Evolutionary conservation across 345 rosid species (phyloP).

Genomic region (Zanthoxylum bungeanum): DNA sequence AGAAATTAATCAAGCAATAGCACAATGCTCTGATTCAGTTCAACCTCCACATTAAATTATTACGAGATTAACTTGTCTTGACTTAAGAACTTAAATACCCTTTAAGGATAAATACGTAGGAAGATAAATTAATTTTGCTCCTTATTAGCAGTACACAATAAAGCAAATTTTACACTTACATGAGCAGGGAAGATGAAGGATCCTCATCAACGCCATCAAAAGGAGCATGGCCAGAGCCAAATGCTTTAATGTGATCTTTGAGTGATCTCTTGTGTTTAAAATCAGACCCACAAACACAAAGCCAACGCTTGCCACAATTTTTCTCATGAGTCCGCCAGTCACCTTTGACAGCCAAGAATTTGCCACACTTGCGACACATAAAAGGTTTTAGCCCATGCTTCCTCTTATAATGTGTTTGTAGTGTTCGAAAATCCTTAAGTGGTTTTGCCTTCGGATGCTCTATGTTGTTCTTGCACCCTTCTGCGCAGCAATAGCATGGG

Average conservation of each 20-base stretch:
- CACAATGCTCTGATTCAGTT: background rate
- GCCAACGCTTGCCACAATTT: conserved; percentile 92
- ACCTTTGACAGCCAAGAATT: conserved; percentile 76
- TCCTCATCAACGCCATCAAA: conserved; percentile 30
- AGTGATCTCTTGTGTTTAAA: conserved; percentile 94
- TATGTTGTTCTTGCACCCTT: conserved; percentile 84
- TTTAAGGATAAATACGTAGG: background rate
- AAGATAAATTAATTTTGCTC: background rate
- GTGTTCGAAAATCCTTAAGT: conserved; percentile 76
- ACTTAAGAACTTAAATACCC: background rate
- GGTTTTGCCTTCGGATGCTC: conserved; percentile 73
- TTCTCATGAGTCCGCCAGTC: conserved; percentile 95
- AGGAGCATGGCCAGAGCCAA: conserved; percentile 60
- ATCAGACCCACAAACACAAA: conserved; percentile 81
- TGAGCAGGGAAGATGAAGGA: conserved; percentile 24
- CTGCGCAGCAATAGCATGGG: conserved; percentile 84
- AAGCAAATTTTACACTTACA: conserved; percentile 6
- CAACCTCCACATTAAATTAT: background rate
- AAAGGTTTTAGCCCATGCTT: conserved; percentile 74
- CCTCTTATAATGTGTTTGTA: conserved; percentile 87
- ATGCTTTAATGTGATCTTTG: conserved; percentile 74
- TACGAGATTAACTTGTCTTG: background rate
- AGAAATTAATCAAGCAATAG: background rate
- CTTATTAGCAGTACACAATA: background rate
- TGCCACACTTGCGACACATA: conserved; percentile 74